Evolutionary conservation across 306 rosid species (phyloP), one percentile per base, ranked within the genome.

Genomic region (Geum urbanum): DNA sequence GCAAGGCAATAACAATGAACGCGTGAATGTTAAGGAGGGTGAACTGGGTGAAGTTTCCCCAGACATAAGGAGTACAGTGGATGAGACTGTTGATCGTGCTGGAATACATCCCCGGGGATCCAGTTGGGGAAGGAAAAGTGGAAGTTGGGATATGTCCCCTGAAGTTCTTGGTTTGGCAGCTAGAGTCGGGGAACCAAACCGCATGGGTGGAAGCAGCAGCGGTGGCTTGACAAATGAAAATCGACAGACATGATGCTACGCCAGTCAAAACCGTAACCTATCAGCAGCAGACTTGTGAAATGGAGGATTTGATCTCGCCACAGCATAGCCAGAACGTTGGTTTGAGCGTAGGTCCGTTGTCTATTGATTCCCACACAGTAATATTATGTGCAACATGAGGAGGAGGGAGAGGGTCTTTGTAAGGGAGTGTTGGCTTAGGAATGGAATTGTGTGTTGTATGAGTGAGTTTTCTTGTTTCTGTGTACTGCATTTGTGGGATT

Each of bases 141-240:
- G 99, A 57, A 94, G 91, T 85, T 94, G 99, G 99, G 99, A 94
- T 72, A 91, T 94, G 99, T 94, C 99, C 6, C 99, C 99, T 0
- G 99, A 94, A 88, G 97, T 94, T 63, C 89, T 94, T 58, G 96
- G 95, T 45, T 77, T 94, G 84, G 92, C 99, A 18, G 86, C 92
- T 8, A 87, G 97, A 79, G 96, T 84, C 7, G 91, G 96, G 24
- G 98, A 88, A 51, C 83, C 82, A n/a, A 85, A 79, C 76, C 96
- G 80, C 27, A 80, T 27, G 0, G 91, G 82, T 32, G 92, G 89
- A 52, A 87, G 90, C 54, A 84, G 84, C 78, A 79, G 94, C 61
- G 79, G 89, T 13, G 76, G 82, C 78, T 75, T 77, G 81, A 67
- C 80, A 63, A 74, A 61, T 14, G 86, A 74, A 76, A 85, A 73